These are phyloP conservation scores for Arthroderma sp. DNA, from an alignment of 2,329 filamentous ascomycete genomes.

Conservation along the genomic window DNA sequence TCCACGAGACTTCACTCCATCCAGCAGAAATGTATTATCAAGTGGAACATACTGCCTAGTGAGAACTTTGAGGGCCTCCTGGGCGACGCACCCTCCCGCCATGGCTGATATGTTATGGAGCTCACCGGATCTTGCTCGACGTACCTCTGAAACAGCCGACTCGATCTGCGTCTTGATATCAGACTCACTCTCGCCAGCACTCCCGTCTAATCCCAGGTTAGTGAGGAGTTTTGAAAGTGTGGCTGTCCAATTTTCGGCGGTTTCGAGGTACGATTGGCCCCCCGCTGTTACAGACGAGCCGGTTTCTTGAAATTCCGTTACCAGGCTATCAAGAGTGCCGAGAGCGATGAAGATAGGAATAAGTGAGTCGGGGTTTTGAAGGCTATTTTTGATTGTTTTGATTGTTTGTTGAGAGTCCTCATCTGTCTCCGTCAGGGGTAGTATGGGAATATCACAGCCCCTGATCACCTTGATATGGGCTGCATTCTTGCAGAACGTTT, in stretches of 20 bases:
- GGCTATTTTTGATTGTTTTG: constrained; percentile 31
- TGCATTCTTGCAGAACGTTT: constrained; percentile 90
- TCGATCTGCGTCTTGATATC: constrained; percentile 37
- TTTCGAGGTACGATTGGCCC: constrained; percentile 22
- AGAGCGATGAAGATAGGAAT: constrained; percentile 59
- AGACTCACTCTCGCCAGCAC: constrained; percentile 31
- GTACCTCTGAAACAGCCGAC: constrained; percentile 53
- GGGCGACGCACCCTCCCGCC: constrained; percentile 84
- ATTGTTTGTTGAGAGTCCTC: constrained; percentile 31
- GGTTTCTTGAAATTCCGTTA: constrained; percentile 43
- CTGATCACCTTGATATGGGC: constrained; percentile 83
- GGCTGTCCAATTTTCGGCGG: constrained; percentile 23
- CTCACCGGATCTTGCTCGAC: constrained; percentile 69
- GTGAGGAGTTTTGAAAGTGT: constrained; percentile 8
- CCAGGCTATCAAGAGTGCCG: constrained; percentile 33
- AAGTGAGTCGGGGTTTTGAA: constrained; percentile 44
- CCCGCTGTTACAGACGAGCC: neutral
- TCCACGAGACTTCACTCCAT: constrained; percentile 47
- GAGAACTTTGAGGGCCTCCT: constrained; percentile 79
- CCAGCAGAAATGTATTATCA: constrained; percentile 52
- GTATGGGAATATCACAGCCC: constrained; percentile 43
- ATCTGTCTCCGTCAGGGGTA: constrained; percentile 27
- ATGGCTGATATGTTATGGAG: constrained; percentile 85
- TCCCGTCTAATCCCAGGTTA: constrained; percentile 29
- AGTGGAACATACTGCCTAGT: constrained; percentile 56